Evolutionary conservation across 768 basidiomycete genomes (phyloP).

Genomic region (Candolleomyces aberdarensis): DNA sequence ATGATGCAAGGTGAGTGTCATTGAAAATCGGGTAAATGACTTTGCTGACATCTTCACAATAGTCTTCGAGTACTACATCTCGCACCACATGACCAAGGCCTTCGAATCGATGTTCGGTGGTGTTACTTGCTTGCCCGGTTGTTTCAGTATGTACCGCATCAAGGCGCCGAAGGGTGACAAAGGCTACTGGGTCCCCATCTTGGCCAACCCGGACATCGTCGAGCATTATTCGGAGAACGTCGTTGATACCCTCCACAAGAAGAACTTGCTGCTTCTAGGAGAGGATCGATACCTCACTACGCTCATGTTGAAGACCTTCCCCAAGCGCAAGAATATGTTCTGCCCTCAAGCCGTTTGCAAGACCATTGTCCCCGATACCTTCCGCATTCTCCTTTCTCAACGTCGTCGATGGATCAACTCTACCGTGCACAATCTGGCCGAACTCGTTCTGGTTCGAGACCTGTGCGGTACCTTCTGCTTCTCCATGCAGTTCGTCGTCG

Average conservation of each 20-base stretch:
- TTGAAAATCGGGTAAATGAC: neutral
- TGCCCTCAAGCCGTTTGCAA: conserved; percentile 99
- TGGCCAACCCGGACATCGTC: conserved; percentile 98
- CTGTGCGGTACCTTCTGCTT: conserved; percentile 99
- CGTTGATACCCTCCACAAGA: conserved; percentile 99
- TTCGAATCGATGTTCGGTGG: conserved; percentile 99
- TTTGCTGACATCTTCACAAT: conserved; percentile 13
- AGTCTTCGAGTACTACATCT: conserved; percentile 99
- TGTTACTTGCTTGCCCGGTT: conserved; percentile 98
- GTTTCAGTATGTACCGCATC: conserved; percentile 99
- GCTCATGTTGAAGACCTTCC: conserved; percentile 98
- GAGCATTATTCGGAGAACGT: conserved; percentile 99
- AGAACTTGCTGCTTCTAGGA: conserved; percentile 93
- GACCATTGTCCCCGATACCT: conserved; percentile 96
- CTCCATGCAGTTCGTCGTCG: conserved; percentile 99
- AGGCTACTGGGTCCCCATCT: conserved; percentile 97
- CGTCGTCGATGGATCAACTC: conserved; percentile 99
- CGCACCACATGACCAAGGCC: conserved; percentile 97
- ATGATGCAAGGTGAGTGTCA: conserved; percentile 93
- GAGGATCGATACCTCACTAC: conserved; percentile 99
- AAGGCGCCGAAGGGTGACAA: conserved; percentile 96
- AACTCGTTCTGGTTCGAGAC: conserved; percentile 91
- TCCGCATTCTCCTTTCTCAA: conserved; percentile 89
- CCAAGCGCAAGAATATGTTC: conserved; percentile 98
- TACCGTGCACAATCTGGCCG: conserved; percentile 96